Evolutionary conservation across 495 filamentous ascomycete genomes (phyloP), one percentile per base, ranked within the genome.

Genomic region (Mytilinidion resinicola): DNA sequence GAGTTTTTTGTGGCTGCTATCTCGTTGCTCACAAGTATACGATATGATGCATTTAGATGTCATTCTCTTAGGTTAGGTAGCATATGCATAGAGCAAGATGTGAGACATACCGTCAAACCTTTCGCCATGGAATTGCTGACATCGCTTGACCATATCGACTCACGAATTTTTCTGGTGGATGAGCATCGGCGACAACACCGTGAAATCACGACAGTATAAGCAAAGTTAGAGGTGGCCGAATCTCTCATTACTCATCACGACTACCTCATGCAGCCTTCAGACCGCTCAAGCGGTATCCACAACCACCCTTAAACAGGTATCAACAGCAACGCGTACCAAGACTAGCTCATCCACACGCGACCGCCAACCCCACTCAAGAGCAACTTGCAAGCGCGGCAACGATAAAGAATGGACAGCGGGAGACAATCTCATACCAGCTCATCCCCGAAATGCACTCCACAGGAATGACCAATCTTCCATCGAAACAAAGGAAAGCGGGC

Each of bases 201-300:
- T 3, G 3, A 30, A 20, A 30, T 49, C 46, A 49, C 14, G 7
- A 19, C 14, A 49, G 21, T 17, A 49, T 25, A 8, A 9, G 21
- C 46, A 25, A 25, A 3, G 1, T 49, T 25, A 33, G 15, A 49
- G 46, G 46, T 49, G 46, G 46, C 21, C 46, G 46, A 49, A 49
- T 49, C 46, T 49, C 46, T 49, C 46, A 49, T 49, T 48, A 21
- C 21, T 25, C 33, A 49, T 19, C 46, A 21, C 46, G 19, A 49
- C 46, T 5, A 49, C 46, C 46, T 25, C 15, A 25, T 25, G 7
- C 15, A 25, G 15, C 46, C 46, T 11, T 21, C 46, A n/a, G 17
- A 49, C 46, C 12, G 21, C 46, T 6, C 46, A 25, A 20, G 46
- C 46, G 46, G 46, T 49, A 25, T 49, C 46, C 33, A n/a, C 46